A percentile compares a stretch with the other conserved stretches of the same genome.
Evolutionary conservation across 2,329 filamentous ascomycete species (phyloP).

Genomic region (Fusarium chaquense): DNA sequence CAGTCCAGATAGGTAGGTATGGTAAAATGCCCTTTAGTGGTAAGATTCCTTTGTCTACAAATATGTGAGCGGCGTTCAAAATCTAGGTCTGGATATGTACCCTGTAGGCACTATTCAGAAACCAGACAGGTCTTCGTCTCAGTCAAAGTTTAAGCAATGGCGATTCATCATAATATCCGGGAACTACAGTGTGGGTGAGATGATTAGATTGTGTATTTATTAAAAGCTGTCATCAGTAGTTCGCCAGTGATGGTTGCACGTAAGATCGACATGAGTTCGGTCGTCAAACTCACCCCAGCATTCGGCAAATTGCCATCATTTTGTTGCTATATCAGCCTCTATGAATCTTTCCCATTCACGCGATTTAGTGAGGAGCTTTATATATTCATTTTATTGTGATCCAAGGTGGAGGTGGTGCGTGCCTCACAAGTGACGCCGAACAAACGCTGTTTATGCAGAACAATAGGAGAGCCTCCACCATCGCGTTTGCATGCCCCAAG

Average conservation of each 20-base stretch:
- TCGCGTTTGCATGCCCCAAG: neutral
- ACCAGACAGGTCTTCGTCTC: neutral
- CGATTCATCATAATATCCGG: neutral
- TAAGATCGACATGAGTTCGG: neutral
- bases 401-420: too few species aligned
- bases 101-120: neutral
- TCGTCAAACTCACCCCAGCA: neutral
- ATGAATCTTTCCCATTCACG: neutral
- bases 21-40: neutral
- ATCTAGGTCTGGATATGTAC: neutral
- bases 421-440: neutral
- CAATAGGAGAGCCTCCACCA: neutral
- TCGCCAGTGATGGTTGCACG: neutral
- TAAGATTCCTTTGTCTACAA: neutral
- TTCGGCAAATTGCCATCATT: neutral
- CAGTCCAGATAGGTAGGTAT: neutral
- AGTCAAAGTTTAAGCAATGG: neutral
- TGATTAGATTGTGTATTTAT: neutral
- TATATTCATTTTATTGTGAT: neutral
- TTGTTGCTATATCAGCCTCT: neutral
- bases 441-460: neutral
- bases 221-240: neutral
- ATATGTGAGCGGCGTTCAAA: neutral
- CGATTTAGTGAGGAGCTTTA: neutral
- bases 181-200: neutral